Conservation (phyloP, 2,329 filamentous ascomycete genomes). For the Paecilomyces sp. region DNA sequence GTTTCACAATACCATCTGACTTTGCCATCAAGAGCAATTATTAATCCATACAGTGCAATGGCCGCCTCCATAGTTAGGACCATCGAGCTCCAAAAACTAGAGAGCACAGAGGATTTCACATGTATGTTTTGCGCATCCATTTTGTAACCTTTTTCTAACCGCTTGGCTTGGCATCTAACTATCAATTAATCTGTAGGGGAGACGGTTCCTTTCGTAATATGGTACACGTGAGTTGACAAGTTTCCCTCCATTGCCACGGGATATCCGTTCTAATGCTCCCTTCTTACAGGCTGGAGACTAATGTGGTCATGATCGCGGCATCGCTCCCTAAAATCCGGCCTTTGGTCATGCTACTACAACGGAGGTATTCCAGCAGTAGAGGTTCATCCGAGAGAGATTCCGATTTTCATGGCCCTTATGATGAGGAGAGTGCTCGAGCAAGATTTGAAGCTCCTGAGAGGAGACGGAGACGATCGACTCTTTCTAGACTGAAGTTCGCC, state of each 20-base stretch:
- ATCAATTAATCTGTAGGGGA: conserved; percentile 4
- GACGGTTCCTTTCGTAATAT: background rate
- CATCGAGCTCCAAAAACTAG: background rate
- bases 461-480: background rate
- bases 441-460: background rate
- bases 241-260: background rate
- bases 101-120: conserved; percentile 1
- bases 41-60: conserved; percentile 5
- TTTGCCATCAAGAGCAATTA: background rate
- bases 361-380: background rate
- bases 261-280: background rate
- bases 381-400: background rate
- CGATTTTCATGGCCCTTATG: background rate
- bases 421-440: background rate
- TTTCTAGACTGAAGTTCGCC: background rate
- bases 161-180: background rate
- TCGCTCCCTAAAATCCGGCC: conserved; percentile 7
- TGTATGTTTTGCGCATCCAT: conserved; percentile 1
- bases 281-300: conserved; percentile 5
- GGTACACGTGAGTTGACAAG: conserved; percentile 5
- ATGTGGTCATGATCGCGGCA: conserved; percentile 6
- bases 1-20: background rate
- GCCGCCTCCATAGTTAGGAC: conserved; percentile 2
- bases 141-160: no score
- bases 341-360: background rate